Evolutionary conservation across 257 asterid genomes (phyloP), one percentile per base, ranked within the genome.

Genomic region (Linaria vulgaris): DNA sequence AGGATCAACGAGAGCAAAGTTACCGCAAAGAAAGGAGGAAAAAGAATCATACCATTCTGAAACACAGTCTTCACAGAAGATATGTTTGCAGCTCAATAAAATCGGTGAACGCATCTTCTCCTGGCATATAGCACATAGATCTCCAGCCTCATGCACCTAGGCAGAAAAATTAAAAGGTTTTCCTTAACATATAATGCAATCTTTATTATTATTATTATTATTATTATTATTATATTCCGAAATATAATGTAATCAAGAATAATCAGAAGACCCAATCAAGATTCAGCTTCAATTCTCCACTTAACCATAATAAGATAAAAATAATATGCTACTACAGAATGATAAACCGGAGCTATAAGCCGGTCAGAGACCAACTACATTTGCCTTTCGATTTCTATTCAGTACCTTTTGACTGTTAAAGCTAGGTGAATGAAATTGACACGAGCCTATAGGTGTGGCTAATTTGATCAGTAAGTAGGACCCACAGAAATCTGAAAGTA

Each of bases 21-120:
- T 56, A 37, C 19, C 14, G 13, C 21, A 57, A 22, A 5, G 9
- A 58, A 19, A 55, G 17, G 11, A 54, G 34, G 17, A 64, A 62
- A 19, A 6, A 27, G 23, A 41, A 30, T 65, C 82, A 66, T 67
- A 86, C 95, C 91, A 83, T 70, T 86, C 91, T 20, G 95, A 83
- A 48, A 83, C 86, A 60, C 95, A 86, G 70, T 83, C 91, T 79
- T 86, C 95, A 50, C 95, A 86, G 66, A 86, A 86, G 46, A 83
- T 78, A 72, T 86, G 95, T 69, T 81, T 83, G 70, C 95, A 86
- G 56, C 78, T 72, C 72, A 86, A 55, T 56, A 83, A 61, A 64
- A 81, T 72, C 37, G 95, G 95, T 15, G 77, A 52, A 57, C 74
- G 84, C 91, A 83, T 83, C 83, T 86, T 86, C 76, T 81, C 91